phyloP scores from a whole-genome alignment of 805 yeast genomes.

The Maudiozyma turicensis region DNA sequence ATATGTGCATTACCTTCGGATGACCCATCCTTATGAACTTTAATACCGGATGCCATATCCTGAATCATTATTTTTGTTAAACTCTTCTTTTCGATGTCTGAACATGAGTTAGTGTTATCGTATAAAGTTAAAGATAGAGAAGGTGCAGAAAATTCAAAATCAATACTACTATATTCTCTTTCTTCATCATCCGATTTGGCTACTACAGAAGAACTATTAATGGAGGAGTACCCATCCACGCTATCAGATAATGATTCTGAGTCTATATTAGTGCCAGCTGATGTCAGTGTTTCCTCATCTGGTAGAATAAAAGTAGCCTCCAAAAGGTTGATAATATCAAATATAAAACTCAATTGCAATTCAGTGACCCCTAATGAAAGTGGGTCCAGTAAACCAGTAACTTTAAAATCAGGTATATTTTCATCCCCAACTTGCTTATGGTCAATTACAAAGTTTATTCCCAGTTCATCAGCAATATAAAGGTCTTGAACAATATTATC shows the following conservation, averaged over 20 bases:
- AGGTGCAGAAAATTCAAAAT: conserved; percentile 51
- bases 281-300: not conserved
- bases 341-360: conserved; percentile 50
- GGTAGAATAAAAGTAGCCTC: conserved; percentile 29
- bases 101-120: conserved; percentile 37
- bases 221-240: not conserved
- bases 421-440: conserved; percentile 35
- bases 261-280: not conserved
- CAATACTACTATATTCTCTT: conserved; percentile 11
- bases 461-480: conserved; percentile 58
- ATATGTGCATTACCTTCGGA: conserved; percentile 53
- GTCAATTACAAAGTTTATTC: conserved; percentile 50
- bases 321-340: conserved; percentile 46
- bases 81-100: conserved; percentile 32
- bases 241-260: not conserved
- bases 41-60: conserved; percentile 42
- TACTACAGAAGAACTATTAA: not conserved
- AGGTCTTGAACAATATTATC: conserved; percentile 40
- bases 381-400: conserved; percentile 46
- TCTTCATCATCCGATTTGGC: not conserved
- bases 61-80: conserved; percentile 53
- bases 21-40: conserved; percentile 44
- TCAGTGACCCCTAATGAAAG: conserved; percentile 57
- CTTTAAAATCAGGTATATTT: conserved; percentile 38
- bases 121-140: conserved; percentile 51